phyloP scores from a whole-genome alignment of 108 stramenopile genomes.

The Mediolabrus comicus region DNA sequence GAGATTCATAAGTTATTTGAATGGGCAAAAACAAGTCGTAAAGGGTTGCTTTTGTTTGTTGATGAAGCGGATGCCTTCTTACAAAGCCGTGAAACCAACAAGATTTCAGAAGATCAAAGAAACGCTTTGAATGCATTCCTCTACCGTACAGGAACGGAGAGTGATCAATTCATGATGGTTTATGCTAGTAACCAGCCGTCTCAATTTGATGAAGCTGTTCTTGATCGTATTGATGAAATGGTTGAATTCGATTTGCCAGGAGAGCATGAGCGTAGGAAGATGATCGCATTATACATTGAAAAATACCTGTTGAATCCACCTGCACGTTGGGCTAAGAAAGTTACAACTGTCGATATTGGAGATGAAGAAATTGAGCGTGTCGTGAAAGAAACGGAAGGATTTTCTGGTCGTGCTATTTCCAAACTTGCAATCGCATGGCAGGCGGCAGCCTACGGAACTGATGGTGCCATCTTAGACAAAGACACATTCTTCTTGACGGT shows the following conservation, averaged over 20 bases:
- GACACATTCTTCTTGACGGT: conserved; percentile 84
- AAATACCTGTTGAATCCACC: conserved; percentile 91
- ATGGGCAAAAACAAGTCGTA: conserved; percentile 95
- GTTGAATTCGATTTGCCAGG: conserved; percentile 94
- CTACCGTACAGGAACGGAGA: conserved; percentile 92
- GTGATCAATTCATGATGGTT: conserved; percentile 99
- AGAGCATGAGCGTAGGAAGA: conserved; percentile 82
- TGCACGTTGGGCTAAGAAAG: conserved; percentile 71
- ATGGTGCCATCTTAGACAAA: conserved; percentile 78
- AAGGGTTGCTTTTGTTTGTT: conserved; percentile 95
- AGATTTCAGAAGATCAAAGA: conserved; percentile 95
- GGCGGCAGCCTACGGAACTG: conserved; percentile 96
- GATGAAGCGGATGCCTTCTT: conserved; percentile 99
- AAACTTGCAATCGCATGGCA: conserved; percentile 99
- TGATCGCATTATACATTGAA: conserved; percentile 97
- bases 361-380: conserved; percentile 85
- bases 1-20: conserved; percentile 99
- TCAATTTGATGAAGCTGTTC: conserved; percentile 96
- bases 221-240: conserved; percentile 99
- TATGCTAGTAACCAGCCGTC: conserved; percentile 98
- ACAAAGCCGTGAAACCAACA: conserved; percentile 84
- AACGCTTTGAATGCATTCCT: conserved; percentile 99
- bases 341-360: conserved; percentile 76
- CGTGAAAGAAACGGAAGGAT: conserved; percentile 89
- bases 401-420: conserved; percentile 96